These are phyloP conservation scores for Candida maris DNA, from an alignment of 805 yeast genomes.

Conservation along the genomic window DNA sequence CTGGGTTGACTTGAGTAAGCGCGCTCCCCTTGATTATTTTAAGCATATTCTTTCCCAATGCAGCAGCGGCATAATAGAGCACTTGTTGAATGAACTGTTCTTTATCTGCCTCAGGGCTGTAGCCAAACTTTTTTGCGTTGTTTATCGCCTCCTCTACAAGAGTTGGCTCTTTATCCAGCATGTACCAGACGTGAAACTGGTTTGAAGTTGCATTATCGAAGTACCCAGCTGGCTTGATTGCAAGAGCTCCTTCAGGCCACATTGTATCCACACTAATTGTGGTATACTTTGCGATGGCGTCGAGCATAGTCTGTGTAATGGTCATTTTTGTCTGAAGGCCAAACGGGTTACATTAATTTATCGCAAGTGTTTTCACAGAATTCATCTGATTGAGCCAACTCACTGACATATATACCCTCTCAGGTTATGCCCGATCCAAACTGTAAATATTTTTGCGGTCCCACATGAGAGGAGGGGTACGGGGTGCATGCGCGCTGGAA, in stretches of 20 bases:
- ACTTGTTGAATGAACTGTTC: slow-evolving; percentile 17
- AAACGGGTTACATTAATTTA: too few species aligned
- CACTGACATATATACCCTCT: too few species aligned
- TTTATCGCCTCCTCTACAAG: slow-evolving; percentile 17
- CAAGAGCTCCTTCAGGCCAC: slow-evolving; percentile 8
- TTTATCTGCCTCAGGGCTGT: slow-evolving; percentile 3
- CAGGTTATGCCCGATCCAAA: too few species aligned
- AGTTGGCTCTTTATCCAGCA: slow-evolving; percentile 17
- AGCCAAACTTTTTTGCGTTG: slow-evolving; percentile 9
- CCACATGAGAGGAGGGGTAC: too few species aligned
- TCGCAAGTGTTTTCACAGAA: too few species aligned
- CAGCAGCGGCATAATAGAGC: slow-evolving; percentile 20
- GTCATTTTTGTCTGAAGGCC: too few species aligned
- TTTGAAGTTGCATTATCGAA: slow-evolving; percentile 24
- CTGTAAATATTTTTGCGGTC: too few species aligned
- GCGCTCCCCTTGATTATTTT: slow-evolving; percentile 18
- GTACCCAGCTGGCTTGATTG: slow-evolving; percentile 1
- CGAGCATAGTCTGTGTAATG: slow-evolving; percentile 6
- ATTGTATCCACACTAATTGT: slow-evolving; percentile 13
- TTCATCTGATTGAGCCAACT: too few species aligned
- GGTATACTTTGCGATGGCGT: slow-evolving; percentile 9
- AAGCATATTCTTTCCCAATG: slow-evolving; percentile 19
- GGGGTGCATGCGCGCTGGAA: too few species aligned
- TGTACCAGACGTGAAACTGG: slow-evolving; percentile 22
- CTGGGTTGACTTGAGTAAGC: slow-evolving; percentile 27